Base-by-base conservation (phyloP, 352 stramenopile species). In the Globisporangium rhizosaccharum region DNA sequence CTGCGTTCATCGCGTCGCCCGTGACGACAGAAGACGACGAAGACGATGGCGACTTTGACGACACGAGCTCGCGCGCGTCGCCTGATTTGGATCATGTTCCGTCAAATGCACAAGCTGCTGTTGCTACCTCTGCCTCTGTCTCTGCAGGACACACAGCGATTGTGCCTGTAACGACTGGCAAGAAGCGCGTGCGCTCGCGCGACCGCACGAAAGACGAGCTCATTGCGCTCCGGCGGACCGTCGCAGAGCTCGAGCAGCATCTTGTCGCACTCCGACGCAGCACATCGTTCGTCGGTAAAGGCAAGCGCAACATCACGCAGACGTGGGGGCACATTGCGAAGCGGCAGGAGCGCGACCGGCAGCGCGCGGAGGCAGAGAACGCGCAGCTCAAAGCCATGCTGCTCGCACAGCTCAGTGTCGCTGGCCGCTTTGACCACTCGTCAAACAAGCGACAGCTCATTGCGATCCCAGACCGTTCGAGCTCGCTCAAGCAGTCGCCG, bases 391-490 rank as follows among this genome's bases (percentile, higher is more conserved):
- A 65, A 49, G 53, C 52, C 36, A 56, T 60, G 46, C 53, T 65
- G 53, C 46, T 60, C 3, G 59, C 45, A n/a, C 59, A 65, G n/a
- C 59, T 59, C 23, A 65, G 53, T 5, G 26, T 65, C 2, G 53
- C 52, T 6, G 51, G 59, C 0, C 53, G 48, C 18, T 56, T 65
- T 3, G 46, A 65, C 18, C 52, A 65, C 33, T 56, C 33, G 7
- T 60, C 59, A 12, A 61, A 65, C 59, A 60, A 65, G n/a, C 59
- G 59, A 9, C 59, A 65, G 46, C 53, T 65, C 23, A 18, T 55
- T 7, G 53, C 59, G 11, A 17, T 63, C 8, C 57, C 57, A 2
- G 47, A 53, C n/a, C 6, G 25, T 2, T 9, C 23, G 1, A 25
- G 6, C 4, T 30, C 48, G 2, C 20, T 25, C 37, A 46, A 41